Base-by-base conservation (phyloP, 2,329 filamentous ascomycete genomes). In the Colletotrichum scovillei region DNA sequence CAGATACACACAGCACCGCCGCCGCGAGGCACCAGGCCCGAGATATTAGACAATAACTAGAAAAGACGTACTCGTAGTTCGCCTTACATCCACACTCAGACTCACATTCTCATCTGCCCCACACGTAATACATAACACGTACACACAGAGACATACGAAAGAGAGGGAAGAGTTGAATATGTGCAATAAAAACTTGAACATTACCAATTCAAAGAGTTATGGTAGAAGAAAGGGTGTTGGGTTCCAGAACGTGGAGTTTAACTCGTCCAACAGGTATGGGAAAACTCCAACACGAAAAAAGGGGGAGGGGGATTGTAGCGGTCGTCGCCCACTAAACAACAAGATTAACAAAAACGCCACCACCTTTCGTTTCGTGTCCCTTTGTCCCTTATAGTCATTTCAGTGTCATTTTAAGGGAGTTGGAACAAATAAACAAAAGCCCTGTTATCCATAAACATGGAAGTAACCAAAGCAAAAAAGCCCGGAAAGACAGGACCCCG, bases 201-300 rank as follows among this genome's bases (percentile, higher is more conserved):
- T 66, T 66, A 66, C n/a, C 53, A 46, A 57, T 66, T 66, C 63
- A 66, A 66, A 66, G 11, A 58, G 63, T 66, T 66, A 66, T 64
- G 63, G 49, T 28, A 49, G 30, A 38, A 53, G 14, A 26, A 28
- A 4, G 28, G 22, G 16, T 49, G 42, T 19, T 49, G 19, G 42
- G 42, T 49, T 49, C 42, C 42, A 49, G 7, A 58, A 58, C 28
- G 24, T n/a, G 22, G 11, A 32, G 28, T 28, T 11, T 28, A 55
- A 22, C 52, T 26, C 32, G 32, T 38, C 19, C 26, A 63, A 52
- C 28, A 63, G 42, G 42, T n/a, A n/a, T 49, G n/a, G 4, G 14
- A 35, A 53, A 30, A 22, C 24, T 16, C 22, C 14, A 63, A 26
- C 8, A 53, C 11, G 14, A 24, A 24, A 46, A 49, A 30, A 26